phyloP scores from a whole-genome alignment of 768 basidiomycete species.

The Clavaria fumosa region DNA sequence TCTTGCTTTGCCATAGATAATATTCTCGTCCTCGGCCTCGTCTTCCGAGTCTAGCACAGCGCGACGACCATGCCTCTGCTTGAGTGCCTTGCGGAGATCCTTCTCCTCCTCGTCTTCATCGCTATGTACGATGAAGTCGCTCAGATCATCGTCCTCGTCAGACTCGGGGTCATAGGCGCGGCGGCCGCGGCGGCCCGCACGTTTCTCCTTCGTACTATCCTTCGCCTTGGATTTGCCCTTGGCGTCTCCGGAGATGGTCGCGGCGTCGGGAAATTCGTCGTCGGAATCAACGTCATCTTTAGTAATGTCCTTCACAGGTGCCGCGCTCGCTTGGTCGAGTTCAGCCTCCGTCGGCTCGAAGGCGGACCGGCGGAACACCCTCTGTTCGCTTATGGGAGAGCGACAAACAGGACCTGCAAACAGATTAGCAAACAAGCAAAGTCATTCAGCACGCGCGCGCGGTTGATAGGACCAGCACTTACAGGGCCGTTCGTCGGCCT shows the following conservation, averaged over 20 bases:
- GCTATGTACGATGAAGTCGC: conserved; percentile 36
- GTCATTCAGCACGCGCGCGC: background rate
- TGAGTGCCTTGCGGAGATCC: conserved; percentile 24
- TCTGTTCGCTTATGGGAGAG: conserved; percentile 26
- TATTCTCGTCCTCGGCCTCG: conserved; percentile 23
- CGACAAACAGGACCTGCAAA: conserved; percentile 45
- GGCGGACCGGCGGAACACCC: conserved; percentile 37
- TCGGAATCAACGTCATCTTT: conserved; percentile 11
- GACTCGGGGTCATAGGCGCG: conserved; percentile 20
- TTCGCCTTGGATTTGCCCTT: conserved; percentile 19
- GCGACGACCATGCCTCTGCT: conserved; percentile 23
- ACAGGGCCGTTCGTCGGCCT: conserved; percentile 36
- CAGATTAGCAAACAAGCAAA: background rate
- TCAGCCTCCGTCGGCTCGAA: conserved; percentile 46
- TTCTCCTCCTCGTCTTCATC: conserved; percentile 44
- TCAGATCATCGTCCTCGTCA: conserved; percentile 25
- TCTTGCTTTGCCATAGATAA: conserved; percentile 24
- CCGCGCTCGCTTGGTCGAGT: conserved; percentile 19
- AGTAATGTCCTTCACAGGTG: conserved; percentile 18
- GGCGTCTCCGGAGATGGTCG: conserved; percentile 2
- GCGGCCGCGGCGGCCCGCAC: conserved; percentile 10
- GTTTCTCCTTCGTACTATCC: conserved; percentile 12
- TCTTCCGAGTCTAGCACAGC: conserved; percentile 31
- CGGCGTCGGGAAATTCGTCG: conserved; percentile 1
- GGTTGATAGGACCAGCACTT: conserved; percentile 11